These are phyloP conservation scores for Aotearoamyces nothofagi DNA, from an alignment of 2,329 filamentous ascomycete genomes.

Conservation along the genomic window DNA sequence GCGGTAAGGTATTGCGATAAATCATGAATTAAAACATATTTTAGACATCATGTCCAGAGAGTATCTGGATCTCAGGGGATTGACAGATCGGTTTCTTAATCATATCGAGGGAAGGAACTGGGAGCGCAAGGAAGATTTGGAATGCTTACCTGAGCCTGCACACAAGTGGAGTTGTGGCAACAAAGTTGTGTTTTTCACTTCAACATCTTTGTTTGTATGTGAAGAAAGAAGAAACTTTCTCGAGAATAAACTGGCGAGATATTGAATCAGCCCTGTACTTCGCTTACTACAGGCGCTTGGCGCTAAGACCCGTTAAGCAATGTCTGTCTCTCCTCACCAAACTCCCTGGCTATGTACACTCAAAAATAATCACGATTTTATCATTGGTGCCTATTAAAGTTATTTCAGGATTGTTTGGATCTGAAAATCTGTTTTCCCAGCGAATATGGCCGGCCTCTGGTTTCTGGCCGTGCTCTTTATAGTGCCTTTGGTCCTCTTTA, in stretches of 20 bases:
- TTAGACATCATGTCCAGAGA: constrained; percentile 28
- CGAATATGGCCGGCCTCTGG: too few relatives aligned
- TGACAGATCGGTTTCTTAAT: constrained; percentile 65
- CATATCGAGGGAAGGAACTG: constrained; percentile 30
- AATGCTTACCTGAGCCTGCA: too few relatives aligned
- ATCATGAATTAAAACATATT: constrained; percentile 33
- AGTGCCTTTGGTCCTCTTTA: not conserved
- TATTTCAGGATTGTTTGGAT: too few relatives aligned
- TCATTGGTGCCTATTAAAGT: too few relatives aligned
- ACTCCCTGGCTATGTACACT: too few relatives aligned
- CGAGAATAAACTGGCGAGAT: not conserved
- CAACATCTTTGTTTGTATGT: not conserved
- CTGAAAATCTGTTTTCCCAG: too few relatives aligned
- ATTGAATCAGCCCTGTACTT: too few relatives aligned
- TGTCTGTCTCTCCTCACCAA: too few relatives aligned
- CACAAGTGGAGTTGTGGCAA: constrained; percentile 1
- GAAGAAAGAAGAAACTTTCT: not conserved
- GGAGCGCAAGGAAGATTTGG: constrained; percentile 1
- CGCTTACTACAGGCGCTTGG: too few relatives aligned
- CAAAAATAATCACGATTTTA: too few relatives aligned
- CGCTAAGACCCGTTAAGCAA: too few relatives aligned
- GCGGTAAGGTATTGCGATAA: too few relatives aligned
- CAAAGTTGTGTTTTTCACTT: not conserved
- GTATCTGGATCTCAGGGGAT: constrained; percentile 53
- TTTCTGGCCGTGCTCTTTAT: not conserved